A percentile compares a stretch with the other conserved stretches of the same genome.
phyloP scores from a whole-genome alignment of 2,329 filamentous ascomycete genomes.

The Trichoderma cornu-damae region DNA sequence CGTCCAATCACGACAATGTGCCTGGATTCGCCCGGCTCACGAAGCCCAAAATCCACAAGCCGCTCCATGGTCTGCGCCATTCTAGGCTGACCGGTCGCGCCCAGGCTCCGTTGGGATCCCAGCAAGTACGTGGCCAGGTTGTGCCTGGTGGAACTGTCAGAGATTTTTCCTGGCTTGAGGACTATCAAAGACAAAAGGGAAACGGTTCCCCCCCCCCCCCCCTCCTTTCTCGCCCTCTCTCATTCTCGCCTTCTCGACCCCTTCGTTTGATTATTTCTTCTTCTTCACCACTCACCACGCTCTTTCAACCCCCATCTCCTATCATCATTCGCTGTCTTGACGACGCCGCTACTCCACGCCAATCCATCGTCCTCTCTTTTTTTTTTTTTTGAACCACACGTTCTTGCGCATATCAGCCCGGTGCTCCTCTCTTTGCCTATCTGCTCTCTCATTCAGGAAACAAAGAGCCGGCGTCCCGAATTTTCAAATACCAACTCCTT shows the following conservation, averaged over 20 bases:
- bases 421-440: conserved; percentile 11
- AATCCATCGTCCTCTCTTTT: conserved; percentile 1
- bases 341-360: conserved; percentile 5
- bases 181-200: conserved; percentile 14
- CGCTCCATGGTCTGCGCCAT: conserved; percentile 18
- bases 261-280: background rate
- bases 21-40: conserved; percentile 20
- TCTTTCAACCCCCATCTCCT: conserved; percentile 3
- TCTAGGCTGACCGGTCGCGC: conserved; percentile 8
- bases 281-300: conserved; percentile 4
- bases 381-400: too few relatives aligned
- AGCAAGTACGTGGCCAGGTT: conserved; percentile 15
- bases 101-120: conserved; percentile 13
- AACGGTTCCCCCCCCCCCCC: conserved; percentile 6
- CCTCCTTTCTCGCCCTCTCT: too few relatives aligned
- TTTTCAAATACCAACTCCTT: background rate
- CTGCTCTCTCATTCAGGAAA: conserved; percentile 6
- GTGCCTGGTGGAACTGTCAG: conserved; percentile 18
- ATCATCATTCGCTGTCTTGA: conserved; percentile 17
- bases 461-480: background rate
- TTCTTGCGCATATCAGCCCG: background rate
- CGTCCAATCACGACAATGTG: conserved; percentile 24
- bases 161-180: conserved; percentile 15
- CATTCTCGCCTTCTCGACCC: background rate
- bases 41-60: conserved; percentile 7